phyloP scores from a whole-genome alignment of 345 rosid genomes.

The Gossypium arboreum region DNA sequence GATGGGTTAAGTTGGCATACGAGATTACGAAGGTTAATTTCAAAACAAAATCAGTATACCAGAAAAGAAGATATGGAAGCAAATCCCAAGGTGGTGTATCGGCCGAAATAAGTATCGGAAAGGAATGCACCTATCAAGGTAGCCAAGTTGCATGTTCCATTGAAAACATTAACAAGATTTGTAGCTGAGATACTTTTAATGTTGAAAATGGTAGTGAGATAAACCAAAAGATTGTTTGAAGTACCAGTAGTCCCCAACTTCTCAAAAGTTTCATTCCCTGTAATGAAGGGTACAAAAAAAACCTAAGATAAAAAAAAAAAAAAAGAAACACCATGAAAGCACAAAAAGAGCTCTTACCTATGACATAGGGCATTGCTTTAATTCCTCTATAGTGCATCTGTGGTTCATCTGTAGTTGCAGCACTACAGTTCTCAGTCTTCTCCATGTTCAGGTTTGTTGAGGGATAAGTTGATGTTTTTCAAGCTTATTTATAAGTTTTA shows the following conservation, averaged over 20 bases:
- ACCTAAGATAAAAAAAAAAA: background rate
- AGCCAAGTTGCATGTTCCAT: conserved; percentile 59
- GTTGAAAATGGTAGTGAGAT: conserved; percentile 56
- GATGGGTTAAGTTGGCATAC: background rate
- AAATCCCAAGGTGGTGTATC: conserved; percentile 54
- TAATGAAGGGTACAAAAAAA: background rate
- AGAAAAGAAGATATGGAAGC: conserved; percentile 57
- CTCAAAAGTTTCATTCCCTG: conserved; percentile 74
- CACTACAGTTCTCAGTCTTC: background rate
- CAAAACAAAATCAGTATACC: conserved; percentile 23
- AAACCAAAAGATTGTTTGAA: conserved; percentile 44
- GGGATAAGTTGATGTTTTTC: background rate
- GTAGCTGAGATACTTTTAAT: conserved; percentile 66
- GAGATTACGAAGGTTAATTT: background rate
- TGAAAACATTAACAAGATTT: conserved; percentile 47
- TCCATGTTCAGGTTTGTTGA: conserved; percentile 2
- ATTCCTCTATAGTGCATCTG: conserved; percentile 10
- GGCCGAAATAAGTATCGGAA: conserved; percentile 69
- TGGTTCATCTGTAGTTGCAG: background rate
- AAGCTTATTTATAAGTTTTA: background rate
- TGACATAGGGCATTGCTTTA: conserved; percentile 17
- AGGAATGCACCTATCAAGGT: conserved; percentile 64
- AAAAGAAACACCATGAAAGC: background rate
- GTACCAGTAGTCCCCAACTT: conserved; percentile 65
- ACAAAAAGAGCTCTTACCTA: background rate